A percentile compares a stretch with the other conserved stretches of the same genome.
phyloP scores from a whole-genome alignment of 192 early-diverging fungal species.

The Backusella tarrabulga region DNA sequence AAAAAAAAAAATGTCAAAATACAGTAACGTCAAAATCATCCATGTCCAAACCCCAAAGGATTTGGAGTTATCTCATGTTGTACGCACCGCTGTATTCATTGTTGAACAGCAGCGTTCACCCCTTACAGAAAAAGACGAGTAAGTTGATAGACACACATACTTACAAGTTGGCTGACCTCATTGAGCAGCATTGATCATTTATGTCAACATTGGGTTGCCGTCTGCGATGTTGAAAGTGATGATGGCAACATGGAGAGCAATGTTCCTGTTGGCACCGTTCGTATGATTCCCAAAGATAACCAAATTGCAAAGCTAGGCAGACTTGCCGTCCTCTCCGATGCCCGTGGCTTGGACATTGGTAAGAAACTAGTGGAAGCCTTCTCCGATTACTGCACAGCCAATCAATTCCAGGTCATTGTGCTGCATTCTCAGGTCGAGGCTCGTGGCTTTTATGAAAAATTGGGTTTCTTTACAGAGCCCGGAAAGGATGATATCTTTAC shows the following conservation, averaged over 20 bases:
- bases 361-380: conserved; percentile 20
- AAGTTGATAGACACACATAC: neutral
- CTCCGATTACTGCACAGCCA: neutral
- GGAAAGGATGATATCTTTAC: conserved; percentile 29
- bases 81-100: conserved; percentile 17
- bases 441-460: conserved; percentile 27
- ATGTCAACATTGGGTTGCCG: conserved; percentile 7
- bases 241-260: neutral
- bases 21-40: neutral
- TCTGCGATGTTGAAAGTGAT: neutral
- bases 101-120: conserved; percentile 8
- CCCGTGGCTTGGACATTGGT: conserved; percentile 29
- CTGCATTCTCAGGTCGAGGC: conserved; percentile 26
- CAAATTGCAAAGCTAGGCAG: conserved; percentile 27
- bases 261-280: conserved; percentile 28
- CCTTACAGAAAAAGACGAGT: conserved; percentile 11
- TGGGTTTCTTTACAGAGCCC: conserved; percentile 21
- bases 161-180: neutral
- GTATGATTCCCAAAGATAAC: conserved; percentile 15
- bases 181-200: neutral
- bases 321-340: conserved; percentile 17
- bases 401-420: conserved; percentile 7
- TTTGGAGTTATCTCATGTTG: neutral
- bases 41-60: conserved; percentile 12
- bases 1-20: neutral